Evolutionary conservation across 2,329 filamentous ascomycete genomes (phyloP), one percentile per base, ranked within the genome.

Genomic region (Penicillium sp.): DNA sequence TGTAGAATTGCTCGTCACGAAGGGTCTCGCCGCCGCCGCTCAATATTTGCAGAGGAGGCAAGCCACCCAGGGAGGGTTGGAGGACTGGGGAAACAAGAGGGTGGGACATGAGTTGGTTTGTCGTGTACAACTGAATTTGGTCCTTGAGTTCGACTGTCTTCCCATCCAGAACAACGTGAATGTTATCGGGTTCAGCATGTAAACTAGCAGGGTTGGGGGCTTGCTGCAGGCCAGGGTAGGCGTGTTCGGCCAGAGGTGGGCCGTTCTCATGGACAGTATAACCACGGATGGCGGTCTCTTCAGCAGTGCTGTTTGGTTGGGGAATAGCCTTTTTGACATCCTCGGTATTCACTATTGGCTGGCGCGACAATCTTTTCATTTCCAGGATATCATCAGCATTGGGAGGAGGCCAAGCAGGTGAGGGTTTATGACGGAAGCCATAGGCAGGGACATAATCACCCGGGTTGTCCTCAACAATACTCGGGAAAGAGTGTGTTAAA

Each of bases 401-500:
- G 3, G 93, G 90, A 1, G 93, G 93, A 12, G 94, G 94, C 94
- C 94, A 99, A n/a, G 89, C 86, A 54, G 84, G 80, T 0, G 91
- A 96, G 0, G 93, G 94, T 67, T 89, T 91, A 67, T 97, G 92
- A 63, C 95, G 87, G 68, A 99, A 97, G 0, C 94, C 94, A 65
- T 88, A 83, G 0, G 87, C 78, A 5, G 94, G 94, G 35, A 99
- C 93, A 67, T 97, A 97, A 71, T 99, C 94, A 50, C 91, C 76
- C 0, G 85, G 84, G 50, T 85, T 86, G 41, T 91, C 85, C 6
- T 81, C 84, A 2, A 85, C 83, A n/a, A 96, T 84, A 64, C 93
- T 97, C 0, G 94, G 94, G 63, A 97, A 97, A 0, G 93, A 97
- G 72, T 97, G 93, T 0, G 91, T 96, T 53, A 97, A 78, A 72